A percentile compares a stretch with the other conserved stretches of the same genome.
phyloP scores from a whole-genome alignment of 345 rosid genomes.

The Microcos paniculata region DNA sequence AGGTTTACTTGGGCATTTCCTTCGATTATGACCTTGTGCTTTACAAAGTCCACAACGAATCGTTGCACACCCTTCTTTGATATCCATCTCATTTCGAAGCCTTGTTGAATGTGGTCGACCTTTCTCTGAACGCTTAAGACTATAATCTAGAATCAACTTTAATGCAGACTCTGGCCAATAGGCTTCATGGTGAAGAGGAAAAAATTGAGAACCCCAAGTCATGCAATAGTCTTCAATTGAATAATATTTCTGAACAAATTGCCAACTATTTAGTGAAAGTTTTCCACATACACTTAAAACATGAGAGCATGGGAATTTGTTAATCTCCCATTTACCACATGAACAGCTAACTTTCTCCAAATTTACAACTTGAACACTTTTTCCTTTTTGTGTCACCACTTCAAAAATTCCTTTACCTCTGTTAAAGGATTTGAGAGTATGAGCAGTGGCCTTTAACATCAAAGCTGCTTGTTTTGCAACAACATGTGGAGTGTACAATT shows the following conservation, averaged over 20 bases:
- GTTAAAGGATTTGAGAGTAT: neutral
- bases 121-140: neutral
- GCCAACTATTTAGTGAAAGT: neutral
- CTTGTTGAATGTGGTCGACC: neutral
- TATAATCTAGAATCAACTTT: neutral
- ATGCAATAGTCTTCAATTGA: neutral
- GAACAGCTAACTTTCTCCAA: neutral
- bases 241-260: neutral
- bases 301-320: neutral
- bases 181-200: conserved; percentile 1
- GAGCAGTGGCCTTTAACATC: neutral
- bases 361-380: neutral
- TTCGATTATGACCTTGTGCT: no score
- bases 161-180: neutral
- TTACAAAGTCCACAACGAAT: no score
- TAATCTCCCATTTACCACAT: neutral
- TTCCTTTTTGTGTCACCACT: no score
- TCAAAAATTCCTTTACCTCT: no score
- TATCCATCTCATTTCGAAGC: neutral
- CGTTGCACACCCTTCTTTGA: no score
- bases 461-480: neutral
- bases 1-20: no score
- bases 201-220: neutral
- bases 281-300: no score
- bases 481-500: neutral